phyloP scores from a whole-genome alignment of 106 monocot genomes.

The Dendrobium catenatum region DNA sequence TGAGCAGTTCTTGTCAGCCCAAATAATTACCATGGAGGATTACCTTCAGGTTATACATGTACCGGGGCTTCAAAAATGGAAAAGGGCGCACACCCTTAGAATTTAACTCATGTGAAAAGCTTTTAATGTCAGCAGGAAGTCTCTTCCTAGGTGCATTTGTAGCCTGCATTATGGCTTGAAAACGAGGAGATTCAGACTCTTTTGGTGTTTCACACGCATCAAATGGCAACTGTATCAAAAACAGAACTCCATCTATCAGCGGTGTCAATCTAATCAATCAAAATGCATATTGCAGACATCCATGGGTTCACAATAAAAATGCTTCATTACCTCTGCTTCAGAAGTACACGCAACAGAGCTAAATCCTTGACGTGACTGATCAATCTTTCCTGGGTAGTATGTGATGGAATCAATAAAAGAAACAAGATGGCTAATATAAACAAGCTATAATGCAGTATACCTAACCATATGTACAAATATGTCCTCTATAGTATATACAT shows the following conservation, averaged over 20 bases:
- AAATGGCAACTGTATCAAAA: slow-evolving; percentile 48
- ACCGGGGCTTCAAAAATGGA: slow-evolving; percentile 86
- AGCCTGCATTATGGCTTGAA: slow-evolving; percentile 92
- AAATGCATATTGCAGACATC: slow-evolving; percentile 8
- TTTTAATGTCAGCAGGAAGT: slow-evolving; percentile 75
- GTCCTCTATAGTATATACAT: not conserved
- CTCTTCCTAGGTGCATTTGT: slow-evolving; percentile 94
- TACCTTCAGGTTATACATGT: slow-evolving; percentile 80
- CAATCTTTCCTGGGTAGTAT: slow-evolving; percentile 2
- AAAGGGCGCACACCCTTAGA: slow-evolving; percentile 95
- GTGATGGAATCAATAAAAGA: not conserved
- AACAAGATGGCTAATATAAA: not conserved
- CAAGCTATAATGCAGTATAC: not conserved
- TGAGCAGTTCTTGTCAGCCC: not conserved
- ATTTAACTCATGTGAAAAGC: slow-evolving; percentile 91
- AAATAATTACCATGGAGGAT: not conserved
- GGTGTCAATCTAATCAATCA: slow-evolving; percentile 12
- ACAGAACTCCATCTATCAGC: slow-evolving; percentile 5
- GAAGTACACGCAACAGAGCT: slow-evolving; percentile 33
- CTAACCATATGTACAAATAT: not conserved
- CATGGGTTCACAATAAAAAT: slow-evolving; percentile 1
- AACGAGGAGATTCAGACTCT: slow-evolving; percentile 98
- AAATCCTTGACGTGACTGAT: slow-evolving; percentile 2
- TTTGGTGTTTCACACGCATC: slow-evolving; percentile 85
- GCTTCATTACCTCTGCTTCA: slow-evolving; percentile 35